Percentiles rank a stretch among this genome's conserved stretches.
phyloP scores from a whole-genome alignment of 1,284 basidiomycete species.

The Anthracocystis setariae region DNA sequence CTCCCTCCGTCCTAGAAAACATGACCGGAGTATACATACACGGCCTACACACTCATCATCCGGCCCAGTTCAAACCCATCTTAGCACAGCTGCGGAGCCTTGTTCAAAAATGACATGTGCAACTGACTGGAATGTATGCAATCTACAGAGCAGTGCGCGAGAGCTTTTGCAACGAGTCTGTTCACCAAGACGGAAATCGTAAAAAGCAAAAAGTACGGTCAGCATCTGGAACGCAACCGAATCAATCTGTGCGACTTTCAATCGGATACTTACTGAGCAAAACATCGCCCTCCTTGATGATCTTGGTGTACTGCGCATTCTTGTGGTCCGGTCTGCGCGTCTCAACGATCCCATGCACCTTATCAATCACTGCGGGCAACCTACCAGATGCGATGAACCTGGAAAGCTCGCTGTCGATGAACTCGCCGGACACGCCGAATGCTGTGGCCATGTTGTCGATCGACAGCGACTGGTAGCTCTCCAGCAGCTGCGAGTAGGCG shows the following conservation, averaged over 20 bases:
- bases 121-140: background rate
- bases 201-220: background rate
- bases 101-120: background rate
- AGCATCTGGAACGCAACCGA: too few species aligned
- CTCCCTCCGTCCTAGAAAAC: too few species aligned
- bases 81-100: background rate
- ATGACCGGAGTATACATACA: too few species aligned
- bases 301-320: conserved; percentile 88
- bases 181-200: background rate
- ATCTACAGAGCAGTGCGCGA: conserved; percentile 64
- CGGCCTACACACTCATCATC: background rate
- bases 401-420: conserved; percentile 87
- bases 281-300: conserved; percentile 88
- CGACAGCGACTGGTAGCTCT: conserved; percentile 89
- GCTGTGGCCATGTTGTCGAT: conserved; percentile 85
- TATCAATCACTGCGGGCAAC: conserved; percentile 90
- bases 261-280: conserved; percentile 74
- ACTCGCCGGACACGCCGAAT: conserved; percentile 89
- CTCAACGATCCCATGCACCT: conserved; percentile 86
- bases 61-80: background rate
- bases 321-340: conserved; percentile 87
- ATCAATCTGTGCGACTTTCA: too few species aligned
- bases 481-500: conserved; percentile 89
- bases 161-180: conserved; percentile 66
- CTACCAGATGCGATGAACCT: conserved; percentile 92